Conservation (phyloP, 2,329 filamentous ascomycete species). For the Colletotrichum kahawae region DNA sequence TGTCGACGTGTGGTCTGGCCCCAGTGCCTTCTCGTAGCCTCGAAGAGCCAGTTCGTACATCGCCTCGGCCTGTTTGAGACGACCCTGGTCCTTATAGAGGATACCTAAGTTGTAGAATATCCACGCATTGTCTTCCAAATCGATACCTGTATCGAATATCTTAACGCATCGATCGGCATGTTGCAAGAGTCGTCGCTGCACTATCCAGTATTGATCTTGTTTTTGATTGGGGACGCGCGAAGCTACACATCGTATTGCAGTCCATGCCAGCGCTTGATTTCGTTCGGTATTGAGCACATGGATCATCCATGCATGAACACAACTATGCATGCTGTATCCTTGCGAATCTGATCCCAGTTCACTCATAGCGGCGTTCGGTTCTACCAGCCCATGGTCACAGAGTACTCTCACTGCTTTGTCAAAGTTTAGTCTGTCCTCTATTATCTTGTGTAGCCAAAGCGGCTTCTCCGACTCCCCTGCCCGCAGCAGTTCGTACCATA, state of each 20-base stretch:
- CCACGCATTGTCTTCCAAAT: too few species aligned
- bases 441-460: slow-evolving; percentile 29
- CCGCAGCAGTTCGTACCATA: slow-evolving; percentile 49
- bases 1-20: too few species aligned
- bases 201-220: slow-evolving; percentile 12
- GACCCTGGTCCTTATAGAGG: too few species aligned
- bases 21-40: too few species aligned
- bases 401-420: slow-evolving; percentile 7
- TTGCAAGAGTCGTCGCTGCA: slow-evolving; percentile 24
- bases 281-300: slow-evolving; percentile 28
- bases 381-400: too few species aligned
- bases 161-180: slow-evolving; percentile 27
- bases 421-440: slow-evolving; percentile 27
- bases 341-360: too few species aligned
- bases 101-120: too few species aligned
- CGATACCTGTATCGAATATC: too few species aligned
- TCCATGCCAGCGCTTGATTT: background rate
- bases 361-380: too few species aligned
- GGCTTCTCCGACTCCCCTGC: slow-evolving; percentile 12
- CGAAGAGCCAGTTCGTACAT: too few species aligned
- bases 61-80: too few species aligned
- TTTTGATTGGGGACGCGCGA: slow-evolving; percentile 13
- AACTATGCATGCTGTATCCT: slow-evolving; percentile 32
- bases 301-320: slow-evolving; percentile 36
- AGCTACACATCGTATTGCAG: slow-evolving; percentile 17